Evolutionary conservation across 208 protist species (phyloP), one percentile per base, ranked within the genome.

Genomic region (Acanthamoeba royreba): DNA sequence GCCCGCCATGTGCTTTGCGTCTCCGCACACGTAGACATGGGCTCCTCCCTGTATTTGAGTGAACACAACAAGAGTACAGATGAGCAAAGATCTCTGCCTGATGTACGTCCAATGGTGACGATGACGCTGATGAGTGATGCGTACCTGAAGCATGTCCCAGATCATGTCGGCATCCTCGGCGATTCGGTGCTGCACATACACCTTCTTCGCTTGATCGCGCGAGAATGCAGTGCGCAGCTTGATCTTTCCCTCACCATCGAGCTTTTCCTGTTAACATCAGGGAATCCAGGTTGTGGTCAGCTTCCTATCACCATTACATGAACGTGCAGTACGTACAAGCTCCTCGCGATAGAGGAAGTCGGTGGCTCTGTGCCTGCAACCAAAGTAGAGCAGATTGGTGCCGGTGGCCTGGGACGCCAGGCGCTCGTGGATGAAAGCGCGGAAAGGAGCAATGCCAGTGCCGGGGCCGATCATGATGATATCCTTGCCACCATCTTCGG

Each of bases 401-500:
- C 81, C 81, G 49, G 47, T 9, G 15, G 81, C 81, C 49, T 89
- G 22, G 11, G 46, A 46, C 28, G 81, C 40, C 25, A 81, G 53
- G 77, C 88, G 52, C 22, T 96, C 83, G 42, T 95, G 94, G 17
- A 96, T 74, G 46, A 96, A 96, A 47, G 93, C 93, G 69, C 95
- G 83, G 81, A 96, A 96, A 22, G 94, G 94, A 28, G 95, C 95
- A 17, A 94, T 93, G 63, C 95, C 95, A 31, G 95, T 96, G 33
- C 95, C 95, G 28, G 95, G 94, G 2, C 94, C 95, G 47, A 96
- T 94, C 95, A 96, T 95, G 52, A 96, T 93, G 19, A 96, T 83
- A 33, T 94, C 93, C 38, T 15, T 92, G 5, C 25, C 9, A 8
- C 19, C 33, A 15, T 83, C 66, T 8, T 47, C 33, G 43, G 95